phyloP scores from a whole-genome alignment of 495 filamentous ascomycete genomes.

The Penicillium lagena region DNA sequence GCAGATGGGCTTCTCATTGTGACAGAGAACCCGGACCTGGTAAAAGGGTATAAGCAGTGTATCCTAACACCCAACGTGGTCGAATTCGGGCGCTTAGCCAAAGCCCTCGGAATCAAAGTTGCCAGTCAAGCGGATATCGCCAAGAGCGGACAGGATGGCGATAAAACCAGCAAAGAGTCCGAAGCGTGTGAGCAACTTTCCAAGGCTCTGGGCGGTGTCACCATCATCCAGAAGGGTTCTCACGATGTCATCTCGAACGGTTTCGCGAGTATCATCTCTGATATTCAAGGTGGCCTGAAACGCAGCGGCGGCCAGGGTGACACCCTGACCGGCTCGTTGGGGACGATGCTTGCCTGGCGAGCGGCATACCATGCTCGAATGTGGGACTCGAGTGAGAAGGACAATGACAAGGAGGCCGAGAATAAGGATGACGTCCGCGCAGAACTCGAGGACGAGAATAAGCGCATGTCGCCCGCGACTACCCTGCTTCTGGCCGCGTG shows the following conservation, averaged over 20 bases:
- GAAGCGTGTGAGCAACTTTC: conserved; percentile 67
- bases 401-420: conserved; percentile 31
- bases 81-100: conserved; percentile 80
- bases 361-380: conserved; percentile 75
- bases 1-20: conserved; percentile 83
- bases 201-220: conserved; percentile 76
- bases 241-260: conserved; percentile 85
- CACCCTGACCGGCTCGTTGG: conserved; percentile 85
- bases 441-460: conserved; percentile 39
- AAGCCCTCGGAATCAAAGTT: conserved; percentile 56
- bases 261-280: conserved; percentile 61
- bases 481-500: conserved; percentile 73
- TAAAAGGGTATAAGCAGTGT: conserved; percentile 74
- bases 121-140: conserved; percentile 35
- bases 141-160: conserved; percentile 24
- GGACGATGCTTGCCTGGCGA: conserved; percentile 81
- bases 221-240: conserved; percentile 84
- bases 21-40: conserved; percentile 65
- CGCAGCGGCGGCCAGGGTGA: conserved; percentile 92
- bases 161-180: conserved; percentile 37
- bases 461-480: conserved; percentile 48
- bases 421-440: conserved; percentile 33
- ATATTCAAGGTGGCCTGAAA: conserved; percentile 76
- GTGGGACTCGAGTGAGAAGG: conserved; percentile 62
- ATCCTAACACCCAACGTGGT: conserved; percentile 93